phyloP scores from a whole-genome alignment of 768 basidiomycete genomes.

The Pleurotus salmoneostramineus region DNA sequence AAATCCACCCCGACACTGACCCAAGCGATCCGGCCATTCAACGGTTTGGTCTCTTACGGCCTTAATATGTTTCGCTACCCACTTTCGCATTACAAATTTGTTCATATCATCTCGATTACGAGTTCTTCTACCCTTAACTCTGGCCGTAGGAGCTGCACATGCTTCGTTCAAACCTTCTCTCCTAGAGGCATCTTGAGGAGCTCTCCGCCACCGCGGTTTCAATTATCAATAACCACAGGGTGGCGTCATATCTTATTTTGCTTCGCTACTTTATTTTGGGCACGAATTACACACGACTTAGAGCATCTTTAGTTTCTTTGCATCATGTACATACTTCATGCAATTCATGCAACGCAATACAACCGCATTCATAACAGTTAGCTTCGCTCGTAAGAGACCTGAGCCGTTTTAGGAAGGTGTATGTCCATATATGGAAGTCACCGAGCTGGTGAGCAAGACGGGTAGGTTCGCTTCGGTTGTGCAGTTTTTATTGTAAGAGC shows the following conservation, averaged over 20 bases:
- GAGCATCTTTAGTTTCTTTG: not conserved
- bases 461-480: too few species aligned
- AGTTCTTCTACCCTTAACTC: too few species aligned
- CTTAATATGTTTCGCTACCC: not conserved
- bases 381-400: too few species aligned
- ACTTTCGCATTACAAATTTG: not conserved
- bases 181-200: too few species aligned
- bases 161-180: not conserved
- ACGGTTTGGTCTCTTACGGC: slow-evolving; percentile 20
- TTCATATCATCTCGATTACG: not conserved
- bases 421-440: too few species aligned
- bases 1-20: slow-evolving; percentile 84
- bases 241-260: too few species aligned
- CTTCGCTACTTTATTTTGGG: not conserved
- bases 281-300: not conserved
- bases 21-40: slow-evolving; percentile 53
- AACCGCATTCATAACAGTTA: not conserved
- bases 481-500: too few species aligned
- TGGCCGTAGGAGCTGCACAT: not conserved
- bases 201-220: too few species aligned
- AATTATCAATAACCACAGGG: too few species aligned
- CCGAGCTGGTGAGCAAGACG: too few species aligned
- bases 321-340: not conserved
- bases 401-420: too few species aligned
- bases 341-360: not conserved